A percentile compares a stretch with the other conserved stretches of the same genome.
phyloP scores from a whole-genome alignment of 179 eudicot species.

The Silene coronaria region DNA sequence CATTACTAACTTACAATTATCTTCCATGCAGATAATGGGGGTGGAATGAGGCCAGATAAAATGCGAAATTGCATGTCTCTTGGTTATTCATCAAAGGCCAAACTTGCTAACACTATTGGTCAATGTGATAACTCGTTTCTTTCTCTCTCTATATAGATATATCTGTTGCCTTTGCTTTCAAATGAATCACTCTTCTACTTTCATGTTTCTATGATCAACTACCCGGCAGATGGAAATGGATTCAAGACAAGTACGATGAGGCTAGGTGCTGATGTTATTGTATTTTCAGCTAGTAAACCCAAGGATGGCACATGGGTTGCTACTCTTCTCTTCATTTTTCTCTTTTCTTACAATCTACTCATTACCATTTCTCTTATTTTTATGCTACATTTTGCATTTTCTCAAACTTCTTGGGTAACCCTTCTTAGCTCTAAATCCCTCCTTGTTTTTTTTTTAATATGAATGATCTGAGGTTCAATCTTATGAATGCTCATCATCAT shows the following conservation, averaged over 20 bases:
- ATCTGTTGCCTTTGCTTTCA: neutral
- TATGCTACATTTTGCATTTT: no score
- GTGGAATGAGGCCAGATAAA: slow-evolving; percentile 71
- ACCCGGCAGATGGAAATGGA: slow-evolving; percentile 71
- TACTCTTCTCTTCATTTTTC: neutral
- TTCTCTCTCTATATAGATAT: neutral
- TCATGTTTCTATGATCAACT: no score
- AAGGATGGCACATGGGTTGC: slow-evolving; percentile 39
- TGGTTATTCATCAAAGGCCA: slow-evolving; percentile 69
- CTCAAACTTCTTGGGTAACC: no score
- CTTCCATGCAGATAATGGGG: slow-evolving; percentile 80
- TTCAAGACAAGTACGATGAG: slow-evolving; percentile 96
- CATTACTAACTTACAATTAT: no score
- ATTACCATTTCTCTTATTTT: no score
- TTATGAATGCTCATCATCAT: no score
- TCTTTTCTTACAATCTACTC: neutral
- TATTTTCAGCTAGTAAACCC: slow-evolving; percentile 53
- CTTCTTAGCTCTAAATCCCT: no score
- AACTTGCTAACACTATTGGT: slow-evolving; percentile 59
- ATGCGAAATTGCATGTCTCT: slow-evolving; percentile 83
- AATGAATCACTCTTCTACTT: no score
- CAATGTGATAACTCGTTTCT: slow-evolving; percentile 48
- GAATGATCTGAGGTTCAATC: no score
- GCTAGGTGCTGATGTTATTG: slow-evolving; percentile 88
- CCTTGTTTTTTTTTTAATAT: no score